Base-by-base conservation (phyloP, 306 rosid species). In the Medicago lupulina region DNA sequence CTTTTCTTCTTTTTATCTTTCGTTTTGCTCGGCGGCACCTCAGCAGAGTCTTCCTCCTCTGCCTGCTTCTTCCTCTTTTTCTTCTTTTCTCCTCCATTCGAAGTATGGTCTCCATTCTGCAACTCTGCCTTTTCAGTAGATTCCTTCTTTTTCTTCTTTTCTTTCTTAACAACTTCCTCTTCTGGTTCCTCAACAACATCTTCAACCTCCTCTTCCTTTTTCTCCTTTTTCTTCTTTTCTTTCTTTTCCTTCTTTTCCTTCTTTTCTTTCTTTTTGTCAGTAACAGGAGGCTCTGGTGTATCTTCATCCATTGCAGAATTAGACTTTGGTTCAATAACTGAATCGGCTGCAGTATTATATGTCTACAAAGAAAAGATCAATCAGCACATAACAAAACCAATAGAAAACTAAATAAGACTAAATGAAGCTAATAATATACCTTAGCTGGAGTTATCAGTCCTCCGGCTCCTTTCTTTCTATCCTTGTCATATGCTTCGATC, bases 401-500 rank as follows among this genome's bases (percentile, higher is more conserved):
- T 21, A 5, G 1, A 18, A 59, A 65, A 16, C 17, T 18, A 39
- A 9, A 4, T 38, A 57, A 50, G 4, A 77, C 2, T 61, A 76
- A 25, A 67, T n/a, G 50, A 55, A 79, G 58, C 5, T 58, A 67
- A 44, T 3, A 65, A 67, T 81, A 75, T 23, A 88, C 99, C 93
- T 92, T 95, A 34, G 97, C 99, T 0, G 96, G 88, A 54, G 90
- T 92, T 51, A 95, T 88, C 71, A 95, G 78, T 39, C 85, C 96
- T 6, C 92, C 95, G 8, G 82, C 69, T 74, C 96, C 96, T 73
- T 92, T 89, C 97, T 95, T 95, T 65, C 85, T 38, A 79, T 92
- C 99, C 89, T 85, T 95, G 82, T 92, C 99, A 67, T 95, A 95
- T 65, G 84, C 89, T 87, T 92, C 93, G 7, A 95, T 92, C 83